These are phyloP conservation scores for Hypoxylon sp. DNA, from an alignment of 2,329 filamentous ascomycete species.

Conservation along the genomic window DNA sequence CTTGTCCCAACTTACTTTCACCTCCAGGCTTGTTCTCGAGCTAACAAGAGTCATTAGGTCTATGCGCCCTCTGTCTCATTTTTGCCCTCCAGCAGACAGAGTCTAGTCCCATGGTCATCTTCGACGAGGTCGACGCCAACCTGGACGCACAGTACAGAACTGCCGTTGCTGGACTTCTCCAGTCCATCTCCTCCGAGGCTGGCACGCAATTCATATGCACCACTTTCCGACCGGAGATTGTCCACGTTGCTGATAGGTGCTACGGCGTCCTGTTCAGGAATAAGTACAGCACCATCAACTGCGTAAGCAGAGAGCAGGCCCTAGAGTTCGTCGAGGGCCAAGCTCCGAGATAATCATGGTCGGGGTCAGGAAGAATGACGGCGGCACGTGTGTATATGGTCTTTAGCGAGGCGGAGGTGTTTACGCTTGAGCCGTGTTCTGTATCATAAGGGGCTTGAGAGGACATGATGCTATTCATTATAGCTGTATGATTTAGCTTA, in stretches of 20 bases:
- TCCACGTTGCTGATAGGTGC: slow-evolving; percentile 95
- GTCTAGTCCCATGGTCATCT: slow-evolving; percentile 97
- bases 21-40: not conserved
- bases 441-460: slow-evolving; percentile 26
- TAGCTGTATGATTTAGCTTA: slow-evolving; percentile 26
- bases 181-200: slow-evolving; percentile 77
- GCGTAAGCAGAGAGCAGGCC: slow-evolving; percentile 87
- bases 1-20: not conserved
- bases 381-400: slow-evolving; percentile 21
- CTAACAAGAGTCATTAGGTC: slow-evolving; percentile 65
- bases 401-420: slow-evolving; percentile 15
- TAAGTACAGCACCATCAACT: slow-evolving; percentile 95
- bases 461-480: slow-evolving; percentile 11
- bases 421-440: slow-evolving; percentile 18
- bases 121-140: slow-evolving; percentile 99
- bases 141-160: slow-evolving; percentile 98
- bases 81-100: slow-evolving; percentile 99
- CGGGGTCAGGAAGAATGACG: not conserved
- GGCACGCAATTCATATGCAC: slow-evolving; percentile 95
- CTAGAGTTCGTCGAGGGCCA: slow-evolving; percentile 95
- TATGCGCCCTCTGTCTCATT: slow-evolving; percentile 96
- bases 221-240: slow-evolving; percentile 96
- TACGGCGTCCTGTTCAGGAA: slow-evolving; percentile 95
- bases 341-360: slow-evolving; percentile 52
- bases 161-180: slow-evolving; percentile 89